A percentile compares a stretch with the other conserved stretches of the same genome.
phyloP scores from a whole-genome alignment of 345 rosid species.

The Gossypium arboreum region DNA sequence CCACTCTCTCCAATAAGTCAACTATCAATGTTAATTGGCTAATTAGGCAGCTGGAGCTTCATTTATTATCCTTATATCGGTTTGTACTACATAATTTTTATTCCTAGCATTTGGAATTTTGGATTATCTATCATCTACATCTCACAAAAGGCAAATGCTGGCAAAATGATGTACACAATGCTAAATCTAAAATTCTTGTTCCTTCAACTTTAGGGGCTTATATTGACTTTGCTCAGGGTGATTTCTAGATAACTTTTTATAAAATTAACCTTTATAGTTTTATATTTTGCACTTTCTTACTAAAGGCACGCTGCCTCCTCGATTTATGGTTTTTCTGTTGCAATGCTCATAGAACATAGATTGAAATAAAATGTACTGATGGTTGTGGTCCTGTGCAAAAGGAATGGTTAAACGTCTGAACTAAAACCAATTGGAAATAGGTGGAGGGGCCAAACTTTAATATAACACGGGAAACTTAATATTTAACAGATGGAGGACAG shows the following conservation, averaged over 20 bases:
- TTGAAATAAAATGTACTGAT: neutral
- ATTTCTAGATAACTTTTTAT: neutral
- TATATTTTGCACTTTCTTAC: neutral
- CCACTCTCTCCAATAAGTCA: neutral
- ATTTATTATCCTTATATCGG: conserved; percentile 4
- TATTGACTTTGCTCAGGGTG: neutral
- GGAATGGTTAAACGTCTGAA: too few relatives aligned
- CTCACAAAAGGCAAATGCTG: neutral
- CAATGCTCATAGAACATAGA: neutral
- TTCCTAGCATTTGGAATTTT: neutral
- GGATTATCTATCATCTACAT: neutral
- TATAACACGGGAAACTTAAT: neutral
- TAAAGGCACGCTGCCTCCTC: neutral
- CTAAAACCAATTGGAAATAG: neutral
- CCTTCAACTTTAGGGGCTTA: neutral
- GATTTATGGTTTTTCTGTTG: neutral
- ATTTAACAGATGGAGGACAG: neutral
- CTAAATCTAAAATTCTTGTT: neutral
- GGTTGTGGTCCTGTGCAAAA: too few relatives aligned
- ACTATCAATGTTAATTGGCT: neutral
- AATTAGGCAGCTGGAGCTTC: neutral
- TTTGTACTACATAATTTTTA: neutral
- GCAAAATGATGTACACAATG: neutral
- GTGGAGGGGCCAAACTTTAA: neutral
- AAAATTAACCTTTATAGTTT: neutral